Evolutionary conservation across 164 flowering plant species (phyloP), one percentile per base, ranked within the genome.

Genomic region (Taxillus chinensis): DNA sequence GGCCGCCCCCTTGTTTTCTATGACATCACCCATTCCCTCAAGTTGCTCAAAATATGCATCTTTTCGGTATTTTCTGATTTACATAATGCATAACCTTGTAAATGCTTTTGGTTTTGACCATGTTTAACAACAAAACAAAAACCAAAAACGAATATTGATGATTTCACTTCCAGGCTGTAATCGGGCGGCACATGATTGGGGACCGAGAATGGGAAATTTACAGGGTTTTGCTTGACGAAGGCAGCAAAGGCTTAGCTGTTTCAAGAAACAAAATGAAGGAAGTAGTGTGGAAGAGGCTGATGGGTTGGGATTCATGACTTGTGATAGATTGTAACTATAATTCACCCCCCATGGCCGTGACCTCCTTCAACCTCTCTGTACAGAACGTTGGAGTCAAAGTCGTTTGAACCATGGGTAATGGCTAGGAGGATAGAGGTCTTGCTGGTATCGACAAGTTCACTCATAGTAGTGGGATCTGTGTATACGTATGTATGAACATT

Each of bases 1-100:
- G 98, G 98, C 37, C 84, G 98, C 61, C 98, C 98, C 40, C 82
- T 85, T 45, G 98, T 92, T 41, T 85, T 92, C 62, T 63, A 82
- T 66, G 93, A 90, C 65, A 86, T 92, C 63, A 87, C 95, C 64
- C 86, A 82, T 62, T 93, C 98, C 64, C 89, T 92, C 68, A 83
- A 78, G 71, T 78, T 72, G 81, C 92, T 92, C 10, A 61, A 85
- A 60, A 77, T 66, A 45, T 72, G 90, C 78, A 82, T 90, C 59
- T 90, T 92, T 64, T 78, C 82, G 96, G 97, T 92, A 86, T 41
- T 56, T 10, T 59, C 46, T 53, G 62, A 14, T 39, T 11, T 17
- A 5, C 27, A 27, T 27, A 27, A 27, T 0, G 0, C 27, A 27
- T 27, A 27, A 27, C 27, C 27, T 27, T 27, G 27, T 27, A 27